Evolutionary conservation across 352 stramenopile genomes (phyloP), one percentile per base, ranked within the genome.

Genomic region (Pythium guiyangense): DNA sequence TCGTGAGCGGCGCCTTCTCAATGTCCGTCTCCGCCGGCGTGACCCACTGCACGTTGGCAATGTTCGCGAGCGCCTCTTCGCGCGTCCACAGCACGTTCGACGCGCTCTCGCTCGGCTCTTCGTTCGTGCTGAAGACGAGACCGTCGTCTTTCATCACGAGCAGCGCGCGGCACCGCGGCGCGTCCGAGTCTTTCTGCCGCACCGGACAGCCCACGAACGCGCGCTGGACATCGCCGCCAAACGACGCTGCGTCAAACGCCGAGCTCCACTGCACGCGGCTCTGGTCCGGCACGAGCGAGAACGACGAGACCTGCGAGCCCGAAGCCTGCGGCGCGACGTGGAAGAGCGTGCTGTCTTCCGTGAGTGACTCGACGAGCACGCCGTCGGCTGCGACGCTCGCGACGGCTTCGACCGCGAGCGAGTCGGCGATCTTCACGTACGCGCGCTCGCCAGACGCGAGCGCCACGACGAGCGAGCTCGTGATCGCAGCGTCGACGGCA

Each of bases 1-100:
- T 73, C 52, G 77, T 88, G 20, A 92, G 60, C 4, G 70, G 62
- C 54, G 89, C 71, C 67, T 89, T 89, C 54, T 92, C 81, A 34
- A 90, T 88, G 26, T 89, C 79, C 3, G 73, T 89, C 52, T 90
- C 81, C 1, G 77, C 79, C 0, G 84, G 84, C 0, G 79, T 92
- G 34, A 94, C 81, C 84, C 84, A 94, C 43, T 79, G 79, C 39
- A 89, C 74, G 49, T 76, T 65, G 49, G 85, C 86, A 26, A 94
- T 79, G 62, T 86, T 87, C 15, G 81, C 84, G 14, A 94, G 65
- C 20, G 84, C 64, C 62, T 94, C 84, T 52, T 94, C 84, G n/a
- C 84, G 84, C 35, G 83, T 66, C 84, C 84, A 94, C 6, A 78
- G 59, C 17, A 86, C 67, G 25, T 79, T 86, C 2, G 55, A 48